Evolutionary conservation across 1,284 basidiomycete genomes (phyloP).

Genomic region (Trichosporon asahii): DNA sequence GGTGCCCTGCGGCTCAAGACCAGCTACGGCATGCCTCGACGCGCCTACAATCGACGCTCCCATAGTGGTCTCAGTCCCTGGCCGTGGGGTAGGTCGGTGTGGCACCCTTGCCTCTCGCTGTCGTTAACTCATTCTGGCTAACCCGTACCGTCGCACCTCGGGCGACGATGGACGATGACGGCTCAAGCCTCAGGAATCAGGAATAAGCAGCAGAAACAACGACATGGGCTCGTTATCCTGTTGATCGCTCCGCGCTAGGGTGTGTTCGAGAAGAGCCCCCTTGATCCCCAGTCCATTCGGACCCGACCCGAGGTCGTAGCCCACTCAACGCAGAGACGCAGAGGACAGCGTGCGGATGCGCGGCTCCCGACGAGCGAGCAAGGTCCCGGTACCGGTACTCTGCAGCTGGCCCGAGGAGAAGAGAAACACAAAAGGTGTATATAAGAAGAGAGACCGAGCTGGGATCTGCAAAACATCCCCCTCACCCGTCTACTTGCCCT

Average conservation of each 20-base stretch:
- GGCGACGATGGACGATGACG: too few relatives aligned
- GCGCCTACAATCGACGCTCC: background rate
- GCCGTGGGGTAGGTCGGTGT: background rate
- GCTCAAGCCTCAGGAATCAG: too few relatives aligned
- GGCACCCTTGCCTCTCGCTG: background rate
- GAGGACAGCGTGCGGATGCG: background rate
- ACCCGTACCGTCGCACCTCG: background rate
- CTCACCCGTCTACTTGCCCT: background rate
- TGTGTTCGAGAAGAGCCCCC: background rate
- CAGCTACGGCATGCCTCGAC: background rate
- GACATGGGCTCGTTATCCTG: background rate
- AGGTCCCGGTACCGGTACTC: background rate
- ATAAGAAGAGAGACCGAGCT: background rate
- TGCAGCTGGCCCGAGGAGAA: background rate
- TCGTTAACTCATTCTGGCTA: background rate
- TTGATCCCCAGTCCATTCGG: background rate
- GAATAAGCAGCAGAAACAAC: background rate
- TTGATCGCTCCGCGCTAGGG: background rate
- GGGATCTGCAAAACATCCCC: background rate
- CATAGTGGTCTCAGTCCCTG: background rate
- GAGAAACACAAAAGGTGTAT: background rate
- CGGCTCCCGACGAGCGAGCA: background rate
- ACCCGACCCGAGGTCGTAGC: background rate
- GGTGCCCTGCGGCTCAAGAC: background rate
- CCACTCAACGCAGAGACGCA: background rate